Base-by-base conservation (phyloP, 371 early-diverging fungal genomes). In the Synchytrium microbalum region DNA sequence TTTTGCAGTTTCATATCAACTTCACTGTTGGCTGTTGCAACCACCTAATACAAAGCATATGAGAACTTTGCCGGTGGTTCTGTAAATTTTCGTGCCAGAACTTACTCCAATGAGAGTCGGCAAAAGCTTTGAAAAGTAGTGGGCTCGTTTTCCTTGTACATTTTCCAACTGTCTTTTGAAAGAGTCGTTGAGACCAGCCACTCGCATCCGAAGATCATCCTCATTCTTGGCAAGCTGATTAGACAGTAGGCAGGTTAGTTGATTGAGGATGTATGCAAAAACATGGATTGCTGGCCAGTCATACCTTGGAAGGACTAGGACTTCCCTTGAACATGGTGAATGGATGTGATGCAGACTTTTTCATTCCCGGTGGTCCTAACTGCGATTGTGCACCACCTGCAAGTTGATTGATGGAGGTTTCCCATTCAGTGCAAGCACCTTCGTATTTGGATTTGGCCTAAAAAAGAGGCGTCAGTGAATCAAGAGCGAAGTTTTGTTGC, bases 391-490 rank as follows among this genome's bases (percentile, higher is more conserved):
- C 24, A 24, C 25, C 33, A 25, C 24, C n/a, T 38, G 60, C 31
- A 5, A 10, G 24, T n/a, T 32, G 58, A 19, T 10, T 66, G 27
- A 88, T 78, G 1, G 88, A 73, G 10, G 81, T 79, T 69, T 91
- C 89, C 90, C 89, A 89, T 38, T 88, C 89, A 64, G 88, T 89
- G 27, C 86, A 86, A 2, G 72, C 63, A 2, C 73, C 23, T 51
- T 89, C 88, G 68, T 88, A 91, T 61, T 53, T 85, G 84, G 63
- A 70, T 74, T 58, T 85, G 85, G 46, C 81, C 79, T 84, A n/a
- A n/a, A n/a, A n/a, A n/a, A n/a, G n/a, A n/a, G n/a, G n/a, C n/a
- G n/a, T n/a, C n/a, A n/a, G n/a, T n/a, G n/a, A n/a, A n/a, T n/a
- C n/a, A n/a, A n/a, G n/a, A n/a, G n/a, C n/a, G n/a, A n/a, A n/a